These are phyloP conservation scores for Aspergillus diversus DNA, from an alignment of 495 filamentous ascomycete genomes.

Conservation along the genomic window DNA sequence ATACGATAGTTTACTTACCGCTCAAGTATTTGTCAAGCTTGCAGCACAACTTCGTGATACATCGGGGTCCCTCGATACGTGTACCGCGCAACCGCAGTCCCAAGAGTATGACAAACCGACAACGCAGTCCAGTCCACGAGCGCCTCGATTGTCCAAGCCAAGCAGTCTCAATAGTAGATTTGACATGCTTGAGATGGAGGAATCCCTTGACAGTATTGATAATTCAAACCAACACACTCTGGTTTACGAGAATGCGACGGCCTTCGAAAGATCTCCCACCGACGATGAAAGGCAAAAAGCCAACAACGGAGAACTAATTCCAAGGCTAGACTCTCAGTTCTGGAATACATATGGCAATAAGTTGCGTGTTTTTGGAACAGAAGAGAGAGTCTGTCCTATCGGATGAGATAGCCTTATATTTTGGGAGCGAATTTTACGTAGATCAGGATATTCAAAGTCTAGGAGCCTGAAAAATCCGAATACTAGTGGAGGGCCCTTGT, in stretches of 20 bases:
- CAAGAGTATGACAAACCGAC: not conserved
- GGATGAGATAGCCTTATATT: conserved; percentile 4
- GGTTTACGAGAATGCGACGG: not conserved
- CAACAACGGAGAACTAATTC: conserved; percentile 43
- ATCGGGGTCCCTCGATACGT: conserved; percentile 17
- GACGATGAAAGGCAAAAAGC: conserved; percentile 19
- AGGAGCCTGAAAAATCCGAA: too few relatives aligned
- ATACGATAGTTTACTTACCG: conserved; percentile 73
- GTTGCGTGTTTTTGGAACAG: conserved; percentile 66
- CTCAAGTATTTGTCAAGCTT: conserved; percentile 65
- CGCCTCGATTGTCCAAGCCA: not conserved
- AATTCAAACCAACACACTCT: not conserved
- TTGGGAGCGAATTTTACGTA: not conserved
- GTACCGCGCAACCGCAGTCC: not conserved
- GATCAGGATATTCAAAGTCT: not conserved
- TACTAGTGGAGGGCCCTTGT: too few relatives aligned
- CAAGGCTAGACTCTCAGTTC: conserved; percentile 53
- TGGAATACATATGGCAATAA: conserved; percentile 68
- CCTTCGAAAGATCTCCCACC: not conserved
- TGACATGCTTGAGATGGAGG: conserved; percentile 25
- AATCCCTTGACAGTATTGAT: not conserved
- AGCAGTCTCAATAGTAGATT: conserved; percentile 20
- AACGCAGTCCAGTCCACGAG: not conserved
- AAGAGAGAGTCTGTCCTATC: conserved; percentile 56
- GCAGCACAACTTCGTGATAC: conserved; percentile 52